Evolutionary conservation across 1,139 yeast species (phyloP), one percentile per base, ranked within the genome.

Genomic region (Hyphopichia khmerensis): DNA sequence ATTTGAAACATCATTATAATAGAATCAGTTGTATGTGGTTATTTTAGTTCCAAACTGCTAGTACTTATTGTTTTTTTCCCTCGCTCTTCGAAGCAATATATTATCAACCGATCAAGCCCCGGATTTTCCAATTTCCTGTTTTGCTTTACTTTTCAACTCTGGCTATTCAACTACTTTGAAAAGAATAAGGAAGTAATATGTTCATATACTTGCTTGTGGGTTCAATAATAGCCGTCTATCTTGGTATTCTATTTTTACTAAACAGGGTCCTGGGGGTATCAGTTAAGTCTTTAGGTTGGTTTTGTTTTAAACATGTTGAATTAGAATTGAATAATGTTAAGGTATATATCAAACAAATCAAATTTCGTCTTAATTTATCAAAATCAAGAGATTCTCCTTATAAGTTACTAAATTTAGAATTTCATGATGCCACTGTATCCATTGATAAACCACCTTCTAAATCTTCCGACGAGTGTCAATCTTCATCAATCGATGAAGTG

Each of bases 281-380:
- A 3, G 65, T 73, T 37, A 62, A 60, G 44, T 60, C 65, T 9
- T 43, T 73, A 16, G 76, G 78, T 16, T 69, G 75, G 64, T 51
- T 71, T 44, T 53, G 67, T 15, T 30, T 69, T 26, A 51, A 65
- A 45, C 60, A 66, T 19, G 55, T 72, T 26, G 55, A 60, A 2
- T 52, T 71, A 30, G 50, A 52, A 27, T 37, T 57, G 14, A 51
- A 52, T 2, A 35, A 41, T 10, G 49, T 49, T 3, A 40, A 46
- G 2, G 47, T 69, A 6, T 39, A 51, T 35, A 55, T 69, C 16
- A 46, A 59, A 7, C 55, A 48, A 29, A 38, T 70, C 3, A 48
- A 54, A 14, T 44, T 72, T 18, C 48, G 66, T 32, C 40, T 72
- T 36, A 64, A 65, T 42, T 42, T 64, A 13, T 52, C 58, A 31